phyloP scores from a whole-genome alignment of 2,329 filamentous ascomycete genomes.

The Allantophomopsis cytisporea region DNA sequence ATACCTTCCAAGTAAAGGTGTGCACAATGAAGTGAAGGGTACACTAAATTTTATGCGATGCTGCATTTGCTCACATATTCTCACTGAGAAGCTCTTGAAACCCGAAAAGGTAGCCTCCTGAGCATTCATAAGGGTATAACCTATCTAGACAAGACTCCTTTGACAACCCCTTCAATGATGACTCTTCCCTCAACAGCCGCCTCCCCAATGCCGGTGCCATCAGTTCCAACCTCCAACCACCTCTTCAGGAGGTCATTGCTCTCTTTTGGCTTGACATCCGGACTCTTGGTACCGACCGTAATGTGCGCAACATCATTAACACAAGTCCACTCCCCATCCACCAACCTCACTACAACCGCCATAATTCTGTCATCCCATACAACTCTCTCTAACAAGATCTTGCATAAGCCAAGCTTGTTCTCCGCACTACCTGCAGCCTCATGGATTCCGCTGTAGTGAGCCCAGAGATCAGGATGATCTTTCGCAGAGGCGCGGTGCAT shows the following conservation, averaged over 20 bases:
- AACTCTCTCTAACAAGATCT: constrained; percentile 47
- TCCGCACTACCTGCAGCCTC: constrained; percentile 25
- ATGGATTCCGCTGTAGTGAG: constrained; percentile 52
- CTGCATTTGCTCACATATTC: no score
- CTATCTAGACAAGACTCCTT: constrained; percentile 13
- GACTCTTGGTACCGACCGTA: constrained; percentile 70
- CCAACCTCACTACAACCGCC: constrained; percentile 73
- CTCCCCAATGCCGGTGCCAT: constrained; percentile 16
- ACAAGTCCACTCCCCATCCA: constrained; percentile 51
- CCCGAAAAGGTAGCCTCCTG: no score
- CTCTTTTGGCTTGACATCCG: constrained; percentile 77
- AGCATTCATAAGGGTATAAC: no score
- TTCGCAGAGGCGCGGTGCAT: constrained; percentile 61
- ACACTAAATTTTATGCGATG: no score
- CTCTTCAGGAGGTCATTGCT: constrained; percentile 71
- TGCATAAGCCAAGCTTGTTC: constrained; percentile 47
- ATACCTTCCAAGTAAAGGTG: no score
- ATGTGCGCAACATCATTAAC: constrained; percentile 74
- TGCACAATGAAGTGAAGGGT: no score
- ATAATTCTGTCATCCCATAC: constrained; percentile 82
- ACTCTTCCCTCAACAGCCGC: constrained; percentile 12
- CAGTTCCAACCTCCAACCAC: constrained; percentile 53
- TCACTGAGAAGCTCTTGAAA: no score
- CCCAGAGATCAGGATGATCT: constrained; percentile 59
- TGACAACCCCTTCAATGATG: constrained; percentile 15